Conservation (phyloP, 2,329 filamentous ascomycete species). For the Plectosphaerella cucumerina region DNA sequence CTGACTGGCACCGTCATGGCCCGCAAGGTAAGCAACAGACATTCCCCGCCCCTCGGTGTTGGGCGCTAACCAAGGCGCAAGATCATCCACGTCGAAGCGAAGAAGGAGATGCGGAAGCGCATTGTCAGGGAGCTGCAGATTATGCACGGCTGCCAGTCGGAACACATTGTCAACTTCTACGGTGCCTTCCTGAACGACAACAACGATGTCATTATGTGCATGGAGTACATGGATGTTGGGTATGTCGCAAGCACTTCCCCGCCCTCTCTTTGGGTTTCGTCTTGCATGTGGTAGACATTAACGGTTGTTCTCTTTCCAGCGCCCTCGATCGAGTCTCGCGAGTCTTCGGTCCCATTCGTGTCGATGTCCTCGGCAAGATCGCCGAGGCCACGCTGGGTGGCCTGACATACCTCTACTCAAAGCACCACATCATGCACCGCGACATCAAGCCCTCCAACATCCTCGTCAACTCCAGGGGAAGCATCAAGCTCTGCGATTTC, state of each 20-base stretch:
- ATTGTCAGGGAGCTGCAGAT: slow-evolving; percentile 97
- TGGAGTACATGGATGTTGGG: slow-evolving; percentile 99
- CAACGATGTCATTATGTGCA: slow-evolving; percentile 98
- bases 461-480: slow-evolving; percentile 86
- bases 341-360: slow-evolving; percentile 89
- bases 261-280: not conserved
- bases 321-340: slow-evolving; percentile 91
- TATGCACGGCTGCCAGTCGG: slow-evolving; percentile 96
- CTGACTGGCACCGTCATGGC: slow-evolving; percentile 97
- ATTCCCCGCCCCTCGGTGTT: not conserved
- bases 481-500: slow-evolving; percentile 98
- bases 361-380: slow-evolving; percentile 96
- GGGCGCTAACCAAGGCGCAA: slow-evolving; percentile 28
- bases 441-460: slow-evolving; percentile 99
- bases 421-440: slow-evolving; percentile 97
- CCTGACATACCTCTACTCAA: slow-evolving; percentile 89
- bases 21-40: slow-evolving; percentile 66
- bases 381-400: slow-evolving; percentile 92
- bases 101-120: slow-evolving; percentile 93
- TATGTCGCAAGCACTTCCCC: slow-evolving; percentile 54
- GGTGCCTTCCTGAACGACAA: slow-evolving; percentile 95
- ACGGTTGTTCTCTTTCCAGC: slow-evolving; percentile 41
- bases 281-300: not conserved
- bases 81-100: slow-evolving; percentile 97
- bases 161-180: slow-evolving; percentile 97